Conservation (phyloP, 2,329 filamentous ascomycete genomes). For the Exserohilum rostratum region DNA sequence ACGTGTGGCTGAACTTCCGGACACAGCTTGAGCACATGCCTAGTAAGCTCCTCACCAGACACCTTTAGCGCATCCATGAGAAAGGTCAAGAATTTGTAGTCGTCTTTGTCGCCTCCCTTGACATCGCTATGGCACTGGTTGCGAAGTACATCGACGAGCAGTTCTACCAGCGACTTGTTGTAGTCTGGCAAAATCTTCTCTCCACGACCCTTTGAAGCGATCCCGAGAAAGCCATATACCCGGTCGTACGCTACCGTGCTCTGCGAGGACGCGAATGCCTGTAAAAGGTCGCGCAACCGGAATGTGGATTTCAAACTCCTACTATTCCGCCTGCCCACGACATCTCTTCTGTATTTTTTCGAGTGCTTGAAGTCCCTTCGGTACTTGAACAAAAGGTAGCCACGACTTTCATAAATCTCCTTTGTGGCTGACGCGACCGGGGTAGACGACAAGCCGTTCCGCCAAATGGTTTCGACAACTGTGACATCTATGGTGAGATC, state of each 20-base stretch:
- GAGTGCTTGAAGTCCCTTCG: slow-evolving; percentile 17
- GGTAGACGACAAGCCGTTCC: slow-evolving; percentile 1
- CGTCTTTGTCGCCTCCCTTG: slow-evolving; percentile 7
- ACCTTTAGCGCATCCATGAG: slow-evolving; percentile 16
- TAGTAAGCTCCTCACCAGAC: slow-evolving; percentile 14
- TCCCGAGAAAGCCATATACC: slow-evolving; percentile 19
- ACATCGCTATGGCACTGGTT: slow-evolving; percentile 14
- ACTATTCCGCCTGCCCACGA: slow-evolving; percentile 15
- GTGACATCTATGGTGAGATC: slow-evolving; percentile 9
- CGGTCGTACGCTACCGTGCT: slow-evolving; percentile 19
- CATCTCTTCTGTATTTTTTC: slow-evolving; percentile 10
- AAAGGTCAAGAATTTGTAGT: slow-evolving; percentile 14
- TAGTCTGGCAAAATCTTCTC: slow-evolving; percentile 20
- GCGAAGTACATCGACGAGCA: slow-evolving; percentile 20
- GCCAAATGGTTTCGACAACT: slow-evolving; percentile 18
- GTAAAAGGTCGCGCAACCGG: slow-evolving; percentile 18
- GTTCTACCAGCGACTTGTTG: slow-evolving; percentile 12
- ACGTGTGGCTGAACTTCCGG: slow-evolving; percentile 8
- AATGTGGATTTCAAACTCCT: slow-evolving; percentile 12
- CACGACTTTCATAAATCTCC: slow-evolving; percentile 6
- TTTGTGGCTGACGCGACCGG: slow-evolving; percentile 1
- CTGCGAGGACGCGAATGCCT: slow-evolving; percentile 16
- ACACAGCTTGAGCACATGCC: slow-evolving; percentile 9
- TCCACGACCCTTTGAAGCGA: slow-evolving; percentile 13
- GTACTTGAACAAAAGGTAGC: slow-evolving; percentile 18